Percentiles rank a stretch among this genome's conserved stretches.
These are phyloP conservation scores for Nannizziopsis barbatae DNA, from an alignment of 2,329 filamentous ascomycete genomes.

Conservation along the genomic window DNA sequence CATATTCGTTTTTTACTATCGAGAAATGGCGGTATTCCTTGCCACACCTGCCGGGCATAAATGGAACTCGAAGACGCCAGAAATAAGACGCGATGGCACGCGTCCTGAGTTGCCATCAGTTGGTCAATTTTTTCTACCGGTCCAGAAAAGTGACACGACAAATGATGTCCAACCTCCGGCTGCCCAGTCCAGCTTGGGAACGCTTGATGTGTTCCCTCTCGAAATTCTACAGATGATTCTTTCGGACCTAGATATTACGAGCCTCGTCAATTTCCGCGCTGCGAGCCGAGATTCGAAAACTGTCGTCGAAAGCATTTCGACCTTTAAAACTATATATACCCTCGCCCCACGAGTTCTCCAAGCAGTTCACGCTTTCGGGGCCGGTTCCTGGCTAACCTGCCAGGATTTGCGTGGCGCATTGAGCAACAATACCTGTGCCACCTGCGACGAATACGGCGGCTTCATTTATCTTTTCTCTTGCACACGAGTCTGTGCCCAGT, in stretches of 20 bases:
- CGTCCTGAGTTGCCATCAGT: neutral
- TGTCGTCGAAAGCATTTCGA: slow-evolving; percentile 22
- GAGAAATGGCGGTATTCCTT: neutral
- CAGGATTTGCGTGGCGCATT: slow-evolving; percentile 18
- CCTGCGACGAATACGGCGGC: slow-evolving; percentile 22
- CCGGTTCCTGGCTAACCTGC: slow-evolving; percentile 20
- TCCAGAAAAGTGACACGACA: neutral
- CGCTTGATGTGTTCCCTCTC: slow-evolving; percentile 14
- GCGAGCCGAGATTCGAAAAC: slow-evolving; percentile 20
- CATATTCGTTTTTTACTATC: neutral
- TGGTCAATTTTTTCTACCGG: neutral
- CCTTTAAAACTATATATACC: slow-evolving; percentile 37
- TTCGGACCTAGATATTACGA: slow-evolving; percentile 18
- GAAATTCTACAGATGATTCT: slow-evolving; percentile 22
- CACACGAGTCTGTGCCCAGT: slow-evolving; percentile 25
- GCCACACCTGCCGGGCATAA: neutral
- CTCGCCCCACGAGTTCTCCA: slow-evolving; percentile 26
- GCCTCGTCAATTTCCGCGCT: slow-evolving; percentile 23
- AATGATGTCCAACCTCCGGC: neutral
- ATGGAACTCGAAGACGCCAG: neutral
- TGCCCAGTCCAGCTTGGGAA: neutral
- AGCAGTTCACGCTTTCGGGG: slow-evolving; percentile 19
- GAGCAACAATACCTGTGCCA: slow-evolving; percentile 20
- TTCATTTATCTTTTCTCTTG: slow-evolving; percentile 27
- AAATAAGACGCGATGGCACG: neutral